phyloP scores from a whole-genome alignment of 768 basidiomycete species.

The Termitomyces eurrhizus region DNA sequence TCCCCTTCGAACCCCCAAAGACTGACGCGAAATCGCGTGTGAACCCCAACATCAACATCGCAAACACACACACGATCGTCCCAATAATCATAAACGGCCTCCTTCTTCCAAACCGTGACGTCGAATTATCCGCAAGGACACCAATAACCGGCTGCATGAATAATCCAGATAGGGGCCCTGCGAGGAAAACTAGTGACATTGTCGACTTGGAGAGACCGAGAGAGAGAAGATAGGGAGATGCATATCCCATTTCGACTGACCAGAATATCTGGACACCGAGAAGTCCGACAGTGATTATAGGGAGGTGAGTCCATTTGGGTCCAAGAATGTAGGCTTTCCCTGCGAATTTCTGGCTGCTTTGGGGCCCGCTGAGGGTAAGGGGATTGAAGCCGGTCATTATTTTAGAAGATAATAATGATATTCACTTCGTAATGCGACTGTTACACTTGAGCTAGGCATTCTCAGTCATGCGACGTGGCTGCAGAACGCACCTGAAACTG shows the following conservation, averaged over 20 bases:
- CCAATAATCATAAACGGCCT: conserved; percentile 83
- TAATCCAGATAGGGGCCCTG: conserved; percentile 87
- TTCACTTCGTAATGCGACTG: background rate
- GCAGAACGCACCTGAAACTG: background rate
- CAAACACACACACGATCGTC: conserved; percentile 57
- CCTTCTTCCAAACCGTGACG: conserved; percentile 79
- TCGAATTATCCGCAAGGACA: conserved; percentile 82
- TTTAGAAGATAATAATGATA: background rate
- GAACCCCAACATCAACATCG: conserved; percentile 83
- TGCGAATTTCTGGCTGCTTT: conserved; percentile 10
- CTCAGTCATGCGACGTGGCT: background rate
- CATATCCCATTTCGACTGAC: conserved; percentile 94
- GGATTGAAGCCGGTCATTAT: conserved; percentile 13
- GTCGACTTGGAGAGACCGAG: conserved; percentile 82
- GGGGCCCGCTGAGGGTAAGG: conserved; percentile 1
- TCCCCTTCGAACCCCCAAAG: conserved; percentile 39
- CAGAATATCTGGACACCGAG: conserved; percentile 87
- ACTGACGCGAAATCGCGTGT: conserved; percentile 62
- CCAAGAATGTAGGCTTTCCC: conserved; percentile 62
- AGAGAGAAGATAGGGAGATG: conserved; percentile 84
- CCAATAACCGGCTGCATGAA: conserved; percentile 91
- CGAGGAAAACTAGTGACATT: conserved; percentile 90
- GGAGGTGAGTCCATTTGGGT: conserved; percentile 63
- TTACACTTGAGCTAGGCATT: background rate
- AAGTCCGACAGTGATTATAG: conserved; percentile 72